A percentile compares a stretch with the other conserved stretches of the same genome.
Conservation (phyloP, 257 asterid genomes). For the Solanum pennellii region DNA sequence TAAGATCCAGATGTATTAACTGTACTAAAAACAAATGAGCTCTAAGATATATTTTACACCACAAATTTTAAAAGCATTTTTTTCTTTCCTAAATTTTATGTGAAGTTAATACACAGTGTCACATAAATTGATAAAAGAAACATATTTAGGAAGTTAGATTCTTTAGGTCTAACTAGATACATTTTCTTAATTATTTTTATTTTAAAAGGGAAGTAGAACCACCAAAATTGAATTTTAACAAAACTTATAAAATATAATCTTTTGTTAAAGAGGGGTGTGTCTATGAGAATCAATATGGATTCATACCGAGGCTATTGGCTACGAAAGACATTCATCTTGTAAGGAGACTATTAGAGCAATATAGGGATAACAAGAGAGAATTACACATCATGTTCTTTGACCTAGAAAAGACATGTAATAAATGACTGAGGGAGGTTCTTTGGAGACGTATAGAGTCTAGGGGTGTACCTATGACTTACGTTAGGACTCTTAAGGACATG, state of each 20-base stretch:
- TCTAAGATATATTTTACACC: not conserved
- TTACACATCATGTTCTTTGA: not conserved
- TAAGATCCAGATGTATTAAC: not conserved
- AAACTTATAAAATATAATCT: not conserved
- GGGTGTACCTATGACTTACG: not conserved
- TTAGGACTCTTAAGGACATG: not conserved
- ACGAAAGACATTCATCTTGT: not conserved
- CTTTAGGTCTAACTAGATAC: not conserved
- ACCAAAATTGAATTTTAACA: not conserved
- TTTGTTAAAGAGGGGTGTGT: not conserved
- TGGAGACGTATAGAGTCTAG: not conserved
- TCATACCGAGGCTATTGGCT: not conserved
- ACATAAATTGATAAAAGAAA: not conserved
- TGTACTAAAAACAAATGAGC: no score
- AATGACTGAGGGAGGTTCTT: not conserved
- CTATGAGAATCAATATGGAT: not conserved
- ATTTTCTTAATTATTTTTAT: no score
- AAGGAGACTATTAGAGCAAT: not conserved
- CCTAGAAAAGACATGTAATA: not conserved
- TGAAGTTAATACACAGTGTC: not conserved
- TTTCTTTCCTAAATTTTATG: not conserved
- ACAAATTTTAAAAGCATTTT: no score
- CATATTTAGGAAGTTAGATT: not conserved
- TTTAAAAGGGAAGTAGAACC: not conserved
- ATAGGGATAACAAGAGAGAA: not conserved